Base-by-base conservation (phyloP, 169 alveolate species). In the Eimeria praecox region DNA sequence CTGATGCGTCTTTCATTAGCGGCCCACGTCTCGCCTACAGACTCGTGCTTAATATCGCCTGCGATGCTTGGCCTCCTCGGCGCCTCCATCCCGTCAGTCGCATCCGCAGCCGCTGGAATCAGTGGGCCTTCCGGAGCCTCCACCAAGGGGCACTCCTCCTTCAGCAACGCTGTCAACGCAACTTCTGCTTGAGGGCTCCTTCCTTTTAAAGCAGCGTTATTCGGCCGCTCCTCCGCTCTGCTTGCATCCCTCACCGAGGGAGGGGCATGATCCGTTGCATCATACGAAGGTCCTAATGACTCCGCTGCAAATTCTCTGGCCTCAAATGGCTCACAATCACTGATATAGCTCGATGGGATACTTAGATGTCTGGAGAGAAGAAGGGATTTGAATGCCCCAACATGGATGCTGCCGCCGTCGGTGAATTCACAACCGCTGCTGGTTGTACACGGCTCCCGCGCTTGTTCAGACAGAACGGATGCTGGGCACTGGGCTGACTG, bases 1-100 rank as follows among this genome's bases (percentile, higher is more conserved):
- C 91, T 83, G 54, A 54, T 83, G 2, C 77, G 91, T 56, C 71
- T 83, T 10, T 30, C 91, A 18, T 83, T 38, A 30, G 38, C 54
- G 38, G 42, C 88, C 88, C 64, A n/a, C n/a, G 88, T 22, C 69
- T 44, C 88, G 30, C 8, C 14, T 49, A 64, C 88, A 12, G 10
- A 1, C n/a, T 78, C 88, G 1, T 27, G 8, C 2, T 9, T 4
- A 4, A n/a, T 9, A 49, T n/a, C 66, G 12, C 54, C 49, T 1
- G 77, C 49, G 33, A 22, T 30, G 75, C 22, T 35, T 33, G 77
- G 56, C 66, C 5, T 3, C 44, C 3, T 22, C 27, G 64, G 14
- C 66, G 64, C 42, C 8, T 44, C 20, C 4, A 42, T 8, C 49
- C n/a, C n/a, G 12, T 8, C 27, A 30, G 10, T 44, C 4, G 9